phyloP scores from a whole-genome alignment of 257 asterid species.

The Paraleonurus japonicus region DNA sequence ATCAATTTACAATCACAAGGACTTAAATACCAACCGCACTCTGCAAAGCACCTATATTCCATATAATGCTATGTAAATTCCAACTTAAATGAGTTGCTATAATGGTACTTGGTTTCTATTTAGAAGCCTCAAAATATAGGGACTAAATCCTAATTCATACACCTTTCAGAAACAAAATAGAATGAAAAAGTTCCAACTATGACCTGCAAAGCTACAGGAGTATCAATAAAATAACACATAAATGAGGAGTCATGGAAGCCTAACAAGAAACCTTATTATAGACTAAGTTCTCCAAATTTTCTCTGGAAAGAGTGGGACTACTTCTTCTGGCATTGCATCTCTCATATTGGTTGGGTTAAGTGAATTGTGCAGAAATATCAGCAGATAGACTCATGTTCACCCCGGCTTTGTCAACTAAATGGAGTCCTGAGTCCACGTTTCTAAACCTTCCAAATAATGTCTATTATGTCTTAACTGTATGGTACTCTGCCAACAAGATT shows the following conservation, averaged over 20 bases:
- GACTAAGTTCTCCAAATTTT: not conserved
- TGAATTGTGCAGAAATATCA: not conserved
- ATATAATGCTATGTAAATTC: not conserved
- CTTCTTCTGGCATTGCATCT: not conserved
- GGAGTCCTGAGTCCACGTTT: not conserved
- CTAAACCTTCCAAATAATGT: not conserved
- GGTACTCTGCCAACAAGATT: not conserved
- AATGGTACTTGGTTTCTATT: not conserved
- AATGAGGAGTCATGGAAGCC: not conserved
- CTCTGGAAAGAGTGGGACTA: not conserved
- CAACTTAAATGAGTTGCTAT: not conserved
- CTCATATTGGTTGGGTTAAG: not conserved
- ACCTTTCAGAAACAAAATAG: constrained; percentile 12
- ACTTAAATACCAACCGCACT: not conserved
- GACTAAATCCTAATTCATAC: not conserved
- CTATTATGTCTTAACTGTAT: not conserved
- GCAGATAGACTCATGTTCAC: not conserved
- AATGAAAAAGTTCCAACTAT: not conserved
- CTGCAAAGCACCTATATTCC: not conserved
- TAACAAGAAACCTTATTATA: not conserved
- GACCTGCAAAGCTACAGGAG: not conserved
- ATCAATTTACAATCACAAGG: not conserved
- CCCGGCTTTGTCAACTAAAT: not conserved
- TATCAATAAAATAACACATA: not conserved
- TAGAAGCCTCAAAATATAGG: not conserved